phyloP scores from a whole-genome alignment of 169 alveolate genomes.

The Plasmodium inui region DNA sequence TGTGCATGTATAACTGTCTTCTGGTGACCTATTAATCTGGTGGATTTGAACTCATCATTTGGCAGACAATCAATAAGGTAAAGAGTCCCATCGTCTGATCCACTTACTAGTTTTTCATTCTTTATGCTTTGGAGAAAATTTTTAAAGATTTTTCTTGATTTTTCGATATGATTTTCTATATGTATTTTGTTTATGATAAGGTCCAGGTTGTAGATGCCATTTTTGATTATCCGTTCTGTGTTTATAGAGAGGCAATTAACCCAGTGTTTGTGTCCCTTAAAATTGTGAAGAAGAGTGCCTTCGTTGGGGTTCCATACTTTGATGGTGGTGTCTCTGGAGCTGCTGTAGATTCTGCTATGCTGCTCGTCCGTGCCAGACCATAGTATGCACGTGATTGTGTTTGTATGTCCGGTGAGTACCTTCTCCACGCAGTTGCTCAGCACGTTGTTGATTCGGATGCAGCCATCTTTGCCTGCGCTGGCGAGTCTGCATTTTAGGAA shows the following conservation, averaged over 20 bases:
- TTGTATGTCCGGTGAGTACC: slow-evolving; percentile 92
- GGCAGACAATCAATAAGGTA: slow-evolving; percentile 93
- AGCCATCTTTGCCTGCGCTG: slow-evolving; percentile 90
- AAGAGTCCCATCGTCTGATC: slow-evolving; percentile 98
- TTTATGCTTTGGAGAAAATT: slow-evolving; percentile 82
- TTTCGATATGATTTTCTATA: slow-evolving; percentile 80
- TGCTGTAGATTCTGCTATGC: slow-evolving; percentile 87
- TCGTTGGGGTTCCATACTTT: slow-evolving; percentile 92
- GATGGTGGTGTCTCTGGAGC: slow-evolving; percentile 95
- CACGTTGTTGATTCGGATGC: slow-evolving; percentile 94
- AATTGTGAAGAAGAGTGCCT: slow-evolving; percentile 83
- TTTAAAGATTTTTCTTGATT: slow-evolving; percentile 68
- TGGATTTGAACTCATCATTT: slow-evolving; percentile 82
- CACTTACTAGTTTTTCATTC: slow-evolving; percentile 96
- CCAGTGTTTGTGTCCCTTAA: slow-evolving; percentile 99
- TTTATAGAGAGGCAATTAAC: slow-evolving; percentile 96
- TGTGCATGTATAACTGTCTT: slow-evolving; percentile 95
- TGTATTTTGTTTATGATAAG: slow-evolving; percentile 78
- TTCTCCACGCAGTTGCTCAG: slow-evolving; percentile 84
- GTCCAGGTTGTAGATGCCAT: slow-evolving; percentile 91
- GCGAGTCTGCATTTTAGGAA: slow-evolving; percentile 59
- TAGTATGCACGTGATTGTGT: slow-evolving; percentile 93
- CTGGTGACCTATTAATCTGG: slow-evolving; percentile 98
- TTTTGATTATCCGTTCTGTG: slow-evolving; percentile 93
- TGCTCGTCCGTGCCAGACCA: slow-evolving; percentile 93